Evolutionary conservation across 768 basidiomycete genomes (phyloP).

Genomic region (Rhizopogon vulgaris): DNA sequence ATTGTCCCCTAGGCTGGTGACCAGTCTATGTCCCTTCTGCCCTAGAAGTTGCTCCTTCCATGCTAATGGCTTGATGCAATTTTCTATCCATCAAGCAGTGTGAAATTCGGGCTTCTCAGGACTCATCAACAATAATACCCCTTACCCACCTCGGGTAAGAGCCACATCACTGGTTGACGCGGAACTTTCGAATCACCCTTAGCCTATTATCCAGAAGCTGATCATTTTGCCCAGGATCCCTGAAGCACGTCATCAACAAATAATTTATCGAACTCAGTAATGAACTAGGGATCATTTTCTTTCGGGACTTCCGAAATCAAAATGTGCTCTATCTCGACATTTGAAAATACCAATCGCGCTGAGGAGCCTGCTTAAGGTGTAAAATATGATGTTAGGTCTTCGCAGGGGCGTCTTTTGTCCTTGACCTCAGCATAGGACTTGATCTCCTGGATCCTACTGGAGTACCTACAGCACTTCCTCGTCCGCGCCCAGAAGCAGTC

Average conservation of each 20-base stretch:
- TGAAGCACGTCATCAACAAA: background rate
- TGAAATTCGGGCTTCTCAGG: background rate
- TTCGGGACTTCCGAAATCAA: too few relatives aligned
- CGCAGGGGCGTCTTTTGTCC: constrained; percentile 19
- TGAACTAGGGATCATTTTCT: background rate
- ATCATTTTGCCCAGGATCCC: background rate
- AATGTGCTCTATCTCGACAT: too few relatives aligned
- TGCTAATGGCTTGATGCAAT: background rate
- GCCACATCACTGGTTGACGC: too few relatives aligned
- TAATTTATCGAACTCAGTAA: background rate
- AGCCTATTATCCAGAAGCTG: background rate
- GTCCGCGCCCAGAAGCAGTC: constrained; percentile 19
- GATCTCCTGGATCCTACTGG: constrained; percentile 26
- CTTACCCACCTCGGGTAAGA: background rate
- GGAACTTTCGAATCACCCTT: background rate
- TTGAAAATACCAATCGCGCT: too few relatives aligned
- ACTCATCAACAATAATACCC: background rate
- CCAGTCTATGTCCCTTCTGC: background rate
- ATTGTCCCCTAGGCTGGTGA: too few relatives aligned
- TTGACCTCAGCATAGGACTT: constrained; percentile 27
- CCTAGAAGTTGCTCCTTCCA: background rate
- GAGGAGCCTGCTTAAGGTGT: too few relatives aligned
- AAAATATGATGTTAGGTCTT: background rate
- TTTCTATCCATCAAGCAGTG: background rate
- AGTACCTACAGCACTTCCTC: constrained; percentile 21